Conservation (phyloP, 148 eudicot genomes). For the Rheum nobile region DNA sequence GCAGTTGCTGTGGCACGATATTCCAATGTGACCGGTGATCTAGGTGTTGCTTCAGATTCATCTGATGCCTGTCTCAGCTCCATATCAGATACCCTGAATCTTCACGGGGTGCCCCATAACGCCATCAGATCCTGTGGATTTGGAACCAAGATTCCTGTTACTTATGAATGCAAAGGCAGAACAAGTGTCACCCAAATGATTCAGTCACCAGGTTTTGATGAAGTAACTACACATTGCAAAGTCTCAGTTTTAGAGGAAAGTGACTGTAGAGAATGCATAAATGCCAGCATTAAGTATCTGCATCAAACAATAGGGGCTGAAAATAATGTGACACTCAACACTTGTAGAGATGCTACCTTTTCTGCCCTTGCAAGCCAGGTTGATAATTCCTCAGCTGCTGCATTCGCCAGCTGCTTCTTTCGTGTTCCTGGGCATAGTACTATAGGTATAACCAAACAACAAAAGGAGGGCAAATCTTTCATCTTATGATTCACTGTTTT, state of each 20-base stretch:
- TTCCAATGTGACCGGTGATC: constrained; percentile 57
- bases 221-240: constrained; percentile 46
- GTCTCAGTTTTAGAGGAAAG: constrained; percentile 33
- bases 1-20: constrained; percentile 72
- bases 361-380: constrained; percentile 70
- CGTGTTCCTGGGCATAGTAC: constrained; percentile 59
- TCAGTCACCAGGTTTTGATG: constrained; percentile 62
- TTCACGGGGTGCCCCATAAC: constrained; percentile 61
- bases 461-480: neutral
- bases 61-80: constrained; percentile 49
- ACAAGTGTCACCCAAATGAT: constrained; percentile 77
- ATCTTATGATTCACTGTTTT: neutral
- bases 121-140: constrained; percentile 71
- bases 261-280: constrained; percentile 65
- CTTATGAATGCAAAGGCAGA: constrained; percentile 77
- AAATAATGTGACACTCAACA: constrained; percentile 61
- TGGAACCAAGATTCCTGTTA: constrained; percentile 70
- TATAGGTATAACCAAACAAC: constrained; percentile 15
- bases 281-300: constrained; percentile 71
- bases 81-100: constrained; percentile 54
- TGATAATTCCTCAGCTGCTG: constrained; percentile 49
- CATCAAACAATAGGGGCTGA: constrained; percentile 49
- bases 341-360: constrained; percentile 94
- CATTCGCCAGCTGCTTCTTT: constrained; percentile 77
- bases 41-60: constrained; percentile 56